Conservation (phyloP, 371 early-diverging fungal genomes). For the Vairimorpha ceranae region DNA sequence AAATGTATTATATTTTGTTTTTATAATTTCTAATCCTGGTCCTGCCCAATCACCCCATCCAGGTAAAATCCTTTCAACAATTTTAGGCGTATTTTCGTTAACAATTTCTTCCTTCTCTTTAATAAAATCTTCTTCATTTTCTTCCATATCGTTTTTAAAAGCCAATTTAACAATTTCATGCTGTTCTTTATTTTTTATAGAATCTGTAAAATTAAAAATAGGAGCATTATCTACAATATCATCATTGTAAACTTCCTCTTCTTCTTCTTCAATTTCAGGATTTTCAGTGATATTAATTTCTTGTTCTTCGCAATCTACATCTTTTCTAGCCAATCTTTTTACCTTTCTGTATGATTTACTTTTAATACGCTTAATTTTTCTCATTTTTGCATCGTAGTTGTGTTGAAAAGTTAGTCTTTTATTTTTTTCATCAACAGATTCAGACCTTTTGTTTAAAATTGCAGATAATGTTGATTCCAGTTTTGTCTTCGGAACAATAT, state of each 20-base stretch:
- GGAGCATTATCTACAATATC: conserved; percentile 1
- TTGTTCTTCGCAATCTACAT: background rate
- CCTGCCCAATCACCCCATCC: conserved; percentile 63
- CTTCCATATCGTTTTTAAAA: conserved; percentile 28
- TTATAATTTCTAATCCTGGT: conserved; percentile 41
- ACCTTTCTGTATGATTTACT: conserved; percentile 58
- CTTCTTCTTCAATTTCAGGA: background rate
- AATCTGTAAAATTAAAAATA: conserved; percentile 18
- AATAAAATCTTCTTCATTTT: conserved; percentile 50
- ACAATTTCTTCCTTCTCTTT: conserved; percentile 50
- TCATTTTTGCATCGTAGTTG: conserved; percentile 55
- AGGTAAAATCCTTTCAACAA: conserved; percentile 52
- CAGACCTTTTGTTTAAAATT: conserved; percentile 15
- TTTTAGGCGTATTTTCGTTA: conserved; percentile 47
- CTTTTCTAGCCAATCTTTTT: conserved; percentile 25
- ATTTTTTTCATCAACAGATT: conserved; percentile 19
- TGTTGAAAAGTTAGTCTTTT: conserved; percentile 26
- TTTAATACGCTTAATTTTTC: conserved; percentile 59
- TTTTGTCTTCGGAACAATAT: conserved; percentile 32
- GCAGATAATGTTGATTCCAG: conserved; percentile 43
- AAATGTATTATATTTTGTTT: conserved; percentile 51
- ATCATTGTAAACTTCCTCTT: conserved; percentile 31
- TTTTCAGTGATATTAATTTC: background rate
- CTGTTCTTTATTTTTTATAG: conserved; percentile 13
- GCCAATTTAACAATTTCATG: conserved; percentile 37